A percentile compares a stretch with the other conserved stretches of the same genome.
These are phyloP conservation scores for Plantago elongata DNA, from an alignment of 257 asterid species.

Conservation along the genomic window DNA sequence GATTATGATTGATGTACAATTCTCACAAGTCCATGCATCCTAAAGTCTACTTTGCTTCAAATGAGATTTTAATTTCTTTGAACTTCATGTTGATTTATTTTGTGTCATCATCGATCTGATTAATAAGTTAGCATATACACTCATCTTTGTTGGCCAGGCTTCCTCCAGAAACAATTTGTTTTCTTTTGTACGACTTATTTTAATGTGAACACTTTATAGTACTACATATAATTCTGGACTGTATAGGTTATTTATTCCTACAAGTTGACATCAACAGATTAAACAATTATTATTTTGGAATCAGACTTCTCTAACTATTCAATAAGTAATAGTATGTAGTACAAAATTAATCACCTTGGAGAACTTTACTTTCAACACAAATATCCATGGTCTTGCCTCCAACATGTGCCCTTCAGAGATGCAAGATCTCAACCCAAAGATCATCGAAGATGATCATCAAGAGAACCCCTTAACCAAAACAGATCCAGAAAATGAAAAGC, in stretches of 20 bases:
- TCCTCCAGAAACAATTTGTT: too few relatives aligned
- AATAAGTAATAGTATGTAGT: neutral
- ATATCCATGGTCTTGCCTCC: conserved; percentile 22
- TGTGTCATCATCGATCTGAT: too few relatives aligned
- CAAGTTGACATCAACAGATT: conserved; percentile 9
- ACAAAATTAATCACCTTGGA: conserved; percentile 13
- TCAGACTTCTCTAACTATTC: neutral
- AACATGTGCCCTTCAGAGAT: conserved; percentile 23
- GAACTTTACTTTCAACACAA: conserved; percentile 12
- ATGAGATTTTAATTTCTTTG: too few relatives aligned
- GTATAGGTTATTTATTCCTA: neutral
- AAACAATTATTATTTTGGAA: neutral
- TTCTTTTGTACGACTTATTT: too few relatives aligned
- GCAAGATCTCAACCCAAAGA: conserved; percentile 27
- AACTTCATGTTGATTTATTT: too few relatives aligned
- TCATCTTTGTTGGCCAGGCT: too few relatives aligned
- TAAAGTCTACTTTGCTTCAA: too few relatives aligned
- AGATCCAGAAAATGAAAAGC: conserved; percentile 1
- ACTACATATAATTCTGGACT: too few relatives aligned
- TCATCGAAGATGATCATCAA: conserved; percentile 18
- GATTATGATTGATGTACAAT: too few relatives aligned
- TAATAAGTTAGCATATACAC: too few relatives aligned
- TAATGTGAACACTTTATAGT: too few relatives aligned
- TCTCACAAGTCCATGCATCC: too few relatives aligned
- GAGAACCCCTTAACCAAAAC: conserved; percentile 18